Percentiles rank a stretch among this genome's conserved stretches.
These are phyloP conservation scores for Tothia fuscella DNA, from an alignment of 2,329 filamentous ascomycete species.

Conservation along the genomic window DNA sequence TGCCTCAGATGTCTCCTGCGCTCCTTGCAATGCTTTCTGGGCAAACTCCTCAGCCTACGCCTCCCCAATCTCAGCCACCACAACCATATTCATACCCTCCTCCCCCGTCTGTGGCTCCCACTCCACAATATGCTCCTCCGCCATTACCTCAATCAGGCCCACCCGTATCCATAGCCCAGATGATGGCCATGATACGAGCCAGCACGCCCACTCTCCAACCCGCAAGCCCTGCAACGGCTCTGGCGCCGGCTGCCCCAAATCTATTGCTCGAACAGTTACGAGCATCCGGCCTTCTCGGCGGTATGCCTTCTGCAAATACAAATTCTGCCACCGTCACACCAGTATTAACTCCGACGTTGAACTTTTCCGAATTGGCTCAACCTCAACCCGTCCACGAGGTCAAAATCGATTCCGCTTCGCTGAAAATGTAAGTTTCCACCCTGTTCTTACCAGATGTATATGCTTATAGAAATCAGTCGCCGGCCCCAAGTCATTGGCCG, in stretches of 20 bases:
- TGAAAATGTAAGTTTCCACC: conserved; percentile 11
- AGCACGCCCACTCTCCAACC: neutral
- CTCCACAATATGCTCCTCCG: conserved; percentile 3
- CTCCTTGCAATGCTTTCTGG: conserved; percentile 4
- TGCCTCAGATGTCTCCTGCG: conserved; percentile 2
- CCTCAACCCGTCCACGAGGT: conserved; percentile 1
- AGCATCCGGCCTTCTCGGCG: conserved; percentile 6
- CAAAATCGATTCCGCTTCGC: conserved; percentile 7
- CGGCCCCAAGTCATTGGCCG: conserved; percentile 61
- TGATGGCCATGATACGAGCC: conserved; percentile 1
- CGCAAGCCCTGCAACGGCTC: neutral
- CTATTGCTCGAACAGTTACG: conserved; percentile 3
- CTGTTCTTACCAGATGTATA: too few relatives aligned
- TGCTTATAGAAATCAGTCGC: conserved; percentile 36
- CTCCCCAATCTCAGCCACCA: conserved; percentile 1
- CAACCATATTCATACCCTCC: neutral
- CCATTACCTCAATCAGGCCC: neutral
- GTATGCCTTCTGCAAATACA: neutral
- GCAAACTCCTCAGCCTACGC: conserved; percentile 2
- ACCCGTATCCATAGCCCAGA: neutral
- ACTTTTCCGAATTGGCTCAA: neutral
- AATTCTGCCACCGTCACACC: neutral
- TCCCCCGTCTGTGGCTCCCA: neutral
- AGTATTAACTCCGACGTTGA: too few relatives aligned
- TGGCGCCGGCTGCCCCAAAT: neutral